Percentiles rank a stretch among this genome's conserved stretches.
phyloP scores from a whole-genome alignment of 2,329 filamentous ascomycete species.

The Aspergillus pseudoterreus region DNA sequence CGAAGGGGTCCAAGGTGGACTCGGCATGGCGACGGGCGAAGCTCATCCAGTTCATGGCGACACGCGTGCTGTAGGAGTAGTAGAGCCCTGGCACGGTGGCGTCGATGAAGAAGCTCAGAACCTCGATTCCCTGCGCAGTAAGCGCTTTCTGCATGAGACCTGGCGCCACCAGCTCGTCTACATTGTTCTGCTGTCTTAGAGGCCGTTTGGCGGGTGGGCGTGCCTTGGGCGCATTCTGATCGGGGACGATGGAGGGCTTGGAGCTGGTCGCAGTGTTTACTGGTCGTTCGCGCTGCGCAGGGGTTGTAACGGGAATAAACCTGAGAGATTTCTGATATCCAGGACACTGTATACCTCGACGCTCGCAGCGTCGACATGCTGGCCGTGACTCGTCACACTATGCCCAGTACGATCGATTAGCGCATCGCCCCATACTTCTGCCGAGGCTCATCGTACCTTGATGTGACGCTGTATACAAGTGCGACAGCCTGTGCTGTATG shows the following conservation, averaged over 20 bases:
- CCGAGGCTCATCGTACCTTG: neutral
- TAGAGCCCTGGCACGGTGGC: neutral
- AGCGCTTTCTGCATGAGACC: neutral
- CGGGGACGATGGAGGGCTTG: neutral
- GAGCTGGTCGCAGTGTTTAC: neutral
- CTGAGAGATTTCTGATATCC: constrained; percentile 1
- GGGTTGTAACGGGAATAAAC: neutral
- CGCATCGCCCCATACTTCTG: neutral
- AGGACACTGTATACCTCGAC: neutral
- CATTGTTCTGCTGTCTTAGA: neutral
- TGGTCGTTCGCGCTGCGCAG: neutral
- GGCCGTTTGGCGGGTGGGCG: neutral
- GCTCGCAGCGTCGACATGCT: neutral
- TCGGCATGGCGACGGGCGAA: neutral
- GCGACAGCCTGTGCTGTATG: constrained; percentile 3
- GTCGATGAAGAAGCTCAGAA: neutral
- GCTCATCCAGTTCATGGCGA: neutral
- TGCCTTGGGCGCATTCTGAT: neutral
- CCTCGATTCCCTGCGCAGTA: neutral
- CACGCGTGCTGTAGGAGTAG: neutral
- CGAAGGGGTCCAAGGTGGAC: neutral
- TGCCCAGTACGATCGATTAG: neutral
- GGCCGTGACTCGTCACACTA: constrained; percentile 2
- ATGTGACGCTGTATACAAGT: constrained; percentile 1
- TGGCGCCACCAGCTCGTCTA: neutral